Conservation (phyloP, 768 basidiomycete genomes). For the Leccinum disarticulatum region DNA sequence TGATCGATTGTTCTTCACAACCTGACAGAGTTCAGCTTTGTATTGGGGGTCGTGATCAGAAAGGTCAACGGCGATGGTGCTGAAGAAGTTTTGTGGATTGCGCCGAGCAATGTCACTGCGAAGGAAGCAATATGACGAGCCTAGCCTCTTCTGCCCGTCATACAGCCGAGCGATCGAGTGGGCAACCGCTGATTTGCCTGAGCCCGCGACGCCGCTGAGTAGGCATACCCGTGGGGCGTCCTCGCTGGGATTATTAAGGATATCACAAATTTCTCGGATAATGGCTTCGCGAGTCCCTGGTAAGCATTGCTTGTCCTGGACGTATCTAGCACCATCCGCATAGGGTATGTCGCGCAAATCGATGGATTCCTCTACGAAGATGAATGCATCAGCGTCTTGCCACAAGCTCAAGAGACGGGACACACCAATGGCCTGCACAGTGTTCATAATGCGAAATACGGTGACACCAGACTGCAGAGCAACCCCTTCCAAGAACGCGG, state of each 20-base stretch:
- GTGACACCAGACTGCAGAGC: slow-evolving; percentile 14
- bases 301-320: slow-evolving; percentile 19
- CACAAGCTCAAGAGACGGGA: neutral
- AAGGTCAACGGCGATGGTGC: slow-evolving; percentile 35
- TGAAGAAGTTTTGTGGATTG: slow-evolving; percentile 29
- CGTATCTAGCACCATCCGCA: slow-evolving; percentile 24
- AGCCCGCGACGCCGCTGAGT: slow-evolving; percentile 29
- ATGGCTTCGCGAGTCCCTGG: slow-evolving; percentile 21
- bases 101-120: slow-evolving; percentile 15
- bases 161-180: slow-evolving; percentile 30
- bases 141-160: slow-evolving; percentile 27
- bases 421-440: slow-evolving; percentile 8
- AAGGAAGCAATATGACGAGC: slow-evolving; percentile 34
- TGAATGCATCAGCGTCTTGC: neutral
- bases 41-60: slow-evolving; percentile 33
- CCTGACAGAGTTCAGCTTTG: slow-evolving; percentile 14
- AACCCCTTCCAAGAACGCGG: slow-evolving; percentile 17
- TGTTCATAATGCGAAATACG: slow-evolving; percentile 24
- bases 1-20: slow-evolving; percentile 23
- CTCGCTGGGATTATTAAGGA: slow-evolving; percentile 13
- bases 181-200: slow-evolving; percentile 35
- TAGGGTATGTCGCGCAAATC: slow-evolving; percentile 25
- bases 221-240: slow-evolving; percentile 25
- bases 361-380: slow-evolving; percentile 10
- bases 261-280: slow-evolving; percentile 18